Evolutionary conservation across 164 flowering plant genomes (phyloP).

Genomic region (Santalum album): DNA sequence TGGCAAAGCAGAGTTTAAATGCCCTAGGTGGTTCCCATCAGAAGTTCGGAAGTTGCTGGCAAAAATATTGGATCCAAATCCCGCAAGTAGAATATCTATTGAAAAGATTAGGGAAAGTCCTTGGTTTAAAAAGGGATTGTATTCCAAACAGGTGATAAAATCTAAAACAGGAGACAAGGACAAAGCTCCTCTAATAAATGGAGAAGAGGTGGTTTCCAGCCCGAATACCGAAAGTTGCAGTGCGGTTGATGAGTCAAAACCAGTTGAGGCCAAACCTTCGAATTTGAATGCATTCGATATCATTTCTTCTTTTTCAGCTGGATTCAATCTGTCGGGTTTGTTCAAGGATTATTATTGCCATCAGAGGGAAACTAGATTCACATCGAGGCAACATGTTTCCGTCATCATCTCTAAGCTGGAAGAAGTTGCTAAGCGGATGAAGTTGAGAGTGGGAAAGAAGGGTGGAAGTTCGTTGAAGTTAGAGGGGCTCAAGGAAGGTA

Average conservation of each 20-base stretch:
- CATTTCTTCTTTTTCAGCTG: slow-evolving; percentile 66
- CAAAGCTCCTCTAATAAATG: slow-evolving; percentile 4
- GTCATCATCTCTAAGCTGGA: slow-evolving; percentile 60
- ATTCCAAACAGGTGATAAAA: slow-evolving; percentile 12
- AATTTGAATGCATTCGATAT: slow-evolving; percentile 78
- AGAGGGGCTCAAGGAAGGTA: slow-evolving; percentile 50
- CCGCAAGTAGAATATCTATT: slow-evolving; percentile 48
- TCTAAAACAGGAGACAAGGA: slow-evolving; percentile 16
- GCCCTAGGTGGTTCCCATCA: slow-evolving; percentile 55
- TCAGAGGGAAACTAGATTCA: slow-evolving; percentile 48
- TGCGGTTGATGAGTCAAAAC: slow-evolving; percentile 17
- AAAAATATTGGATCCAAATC: slow-evolving; percentile 62
- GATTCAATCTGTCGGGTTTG: slow-evolving; percentile 71
- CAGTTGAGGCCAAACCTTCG: slow-evolving; percentile 22
- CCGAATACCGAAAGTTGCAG: slow-evolving; percentile 8
- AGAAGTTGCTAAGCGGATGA: slow-evolving; percentile 40
- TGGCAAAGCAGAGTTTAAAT: slow-evolving; percentile 55
- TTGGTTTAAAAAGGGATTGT: slow-evolving; percentile 56
- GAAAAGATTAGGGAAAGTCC: slow-evolving; percentile 50
- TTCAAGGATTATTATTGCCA: slow-evolving; percentile 30
- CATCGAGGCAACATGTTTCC: slow-evolving; percentile 42
- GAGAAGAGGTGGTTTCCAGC: slow-evolving; percentile 12
- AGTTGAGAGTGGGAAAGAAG: slow-evolving; percentile 40
- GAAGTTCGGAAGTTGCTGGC: slow-evolving; percentile 49
- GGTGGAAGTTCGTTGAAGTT: slow-evolving; percentile 45